Evolutionary conservation across 1,284 basidiomycete species (phyloP).

Genomic region (Sanguinoderma infundibulare): DNA sequence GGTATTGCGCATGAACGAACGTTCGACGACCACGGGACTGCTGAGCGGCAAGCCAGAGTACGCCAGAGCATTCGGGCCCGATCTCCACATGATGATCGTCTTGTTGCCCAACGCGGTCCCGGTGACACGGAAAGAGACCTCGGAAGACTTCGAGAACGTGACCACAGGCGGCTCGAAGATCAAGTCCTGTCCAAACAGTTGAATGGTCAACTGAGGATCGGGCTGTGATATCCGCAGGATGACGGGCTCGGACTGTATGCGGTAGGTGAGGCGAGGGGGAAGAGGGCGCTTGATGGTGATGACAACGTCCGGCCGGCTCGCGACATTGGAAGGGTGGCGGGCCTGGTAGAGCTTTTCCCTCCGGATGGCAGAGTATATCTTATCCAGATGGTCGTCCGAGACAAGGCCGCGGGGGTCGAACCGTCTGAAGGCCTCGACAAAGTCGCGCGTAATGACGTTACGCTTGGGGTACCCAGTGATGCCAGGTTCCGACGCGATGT

Average conservation of each 20-base stretch:
- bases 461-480: slow-evolving; percentile 65
- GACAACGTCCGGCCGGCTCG: slow-evolving; percentile 50
- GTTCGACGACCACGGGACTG: slow-evolving; percentile 79
- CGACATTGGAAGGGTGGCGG: slow-evolving; percentile 46
- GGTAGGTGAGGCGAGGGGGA: slow-evolving; percentile 81
- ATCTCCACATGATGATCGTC: slow-evolving; percentile 79
- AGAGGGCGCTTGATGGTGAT: slow-evolving; percentile 76
- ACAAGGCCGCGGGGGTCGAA: slow-evolving; percentile 74
- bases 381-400: slow-evolving; percentile 73
- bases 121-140: slow-evolving; percentile 87
- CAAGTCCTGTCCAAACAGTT: slow-evolving; percentile 85
- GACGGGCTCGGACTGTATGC: slow-evolving; percentile 84
- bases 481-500: slow-evolving; percentile 63
- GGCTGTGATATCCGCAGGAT: slow-evolving; percentile 81
- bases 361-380: slow-evolving; percentile 79
- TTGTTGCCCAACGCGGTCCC: slow-evolving; percentile 83
- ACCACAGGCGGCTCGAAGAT: slow-evolving; percentile 85
- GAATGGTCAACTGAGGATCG: slow-evolving; percentile 80
- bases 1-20: slow-evolving; percentile 92
- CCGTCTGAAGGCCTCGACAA: slow-evolving; percentile 78
- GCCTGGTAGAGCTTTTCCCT: slow-evolving; percentile 77
- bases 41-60: slow-evolving; percentile 83
- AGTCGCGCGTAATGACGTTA: slow-evolving; percentile 74
- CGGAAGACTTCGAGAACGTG: slow-evolving; percentile 74
- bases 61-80: slow-evolving; percentile 78